Conservation (phyloP, 305 asterid species). For the Fraxinus sp. region DNA sequence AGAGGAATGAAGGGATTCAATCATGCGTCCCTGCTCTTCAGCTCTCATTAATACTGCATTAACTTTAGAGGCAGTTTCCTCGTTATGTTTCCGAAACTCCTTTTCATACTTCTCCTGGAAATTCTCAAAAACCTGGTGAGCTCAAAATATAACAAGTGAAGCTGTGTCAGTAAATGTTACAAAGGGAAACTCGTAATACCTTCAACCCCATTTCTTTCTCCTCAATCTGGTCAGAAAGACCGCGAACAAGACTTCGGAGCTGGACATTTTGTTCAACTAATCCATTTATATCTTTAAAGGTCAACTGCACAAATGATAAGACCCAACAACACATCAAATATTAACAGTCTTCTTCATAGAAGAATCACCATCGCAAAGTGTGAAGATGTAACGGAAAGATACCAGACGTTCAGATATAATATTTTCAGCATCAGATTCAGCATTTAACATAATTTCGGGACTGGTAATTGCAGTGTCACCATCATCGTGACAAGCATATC, state of each 20-base stretch:
- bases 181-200: slow-evolving; percentile 34
- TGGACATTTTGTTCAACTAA: slow-evolving; percentile 85
- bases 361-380: neutral
- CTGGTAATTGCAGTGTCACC: slow-evolving; percentile 35
- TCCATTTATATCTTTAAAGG: slow-evolving; percentile 86
- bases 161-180: neutral
- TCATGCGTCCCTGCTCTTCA: slow-evolving; percentile 87
- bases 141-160: neutral
- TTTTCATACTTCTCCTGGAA: slow-evolving; percentile 63
- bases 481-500: slow-evolving; percentile 46
- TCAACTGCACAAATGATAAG: slow-evolving; percentile 48
- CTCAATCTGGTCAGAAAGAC: slow-evolving; percentile 71
- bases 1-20: slow-evolving; percentile 87
- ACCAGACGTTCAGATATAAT: slow-evolving; percentile 56
- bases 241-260: slow-evolving; percentile 69
- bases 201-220: slow-evolving; percentile 66
- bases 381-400: slow-evolving; percentile 20
- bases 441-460: slow-evolving; percentile 31
- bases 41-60: slow-evolving; percentile 69
- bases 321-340: slow-evolving; percentile 11
- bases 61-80: slow-evolving; percentile 64
- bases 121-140: slow-evolving; percentile 16
- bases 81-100: slow-evolving; percentile 64
- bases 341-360: neutral
- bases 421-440: slow-evolving; percentile 42